Percentiles rank a stretch among this genome's conserved stretches.
Conservation (phyloP, 2,329 filamentous ascomycete genomes). For the Trichoderma sp. region DNA sequence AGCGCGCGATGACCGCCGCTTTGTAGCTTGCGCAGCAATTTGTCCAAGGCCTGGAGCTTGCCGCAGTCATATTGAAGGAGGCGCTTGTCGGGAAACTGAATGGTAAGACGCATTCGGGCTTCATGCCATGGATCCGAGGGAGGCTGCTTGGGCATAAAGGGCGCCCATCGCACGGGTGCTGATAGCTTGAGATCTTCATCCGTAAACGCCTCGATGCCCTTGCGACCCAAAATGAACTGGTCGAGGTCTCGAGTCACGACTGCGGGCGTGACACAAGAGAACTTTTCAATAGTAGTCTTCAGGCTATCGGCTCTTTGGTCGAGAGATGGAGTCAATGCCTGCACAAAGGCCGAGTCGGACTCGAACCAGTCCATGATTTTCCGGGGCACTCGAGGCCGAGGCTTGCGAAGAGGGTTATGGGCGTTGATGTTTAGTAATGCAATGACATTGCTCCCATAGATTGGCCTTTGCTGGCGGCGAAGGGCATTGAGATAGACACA, state of each 20-base stretch:
- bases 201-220: conserved; percentile 60
- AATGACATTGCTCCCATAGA: conserved; percentile 82
- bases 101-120: conserved; percentile 86
- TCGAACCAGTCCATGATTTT: conserved; percentile 76
- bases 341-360: conserved; percentile 66
- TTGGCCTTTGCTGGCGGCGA: conserved; percentile 76
- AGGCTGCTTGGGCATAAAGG: conserved; percentile 59
- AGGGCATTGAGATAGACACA: conserved; percentile 80
- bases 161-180: conserved; percentile 58
- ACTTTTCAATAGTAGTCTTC: conserved; percentile 79
- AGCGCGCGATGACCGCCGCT: conserved; percentile 88
- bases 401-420: conserved; percentile 61
- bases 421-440: conserved; percentile 70
- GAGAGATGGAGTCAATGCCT: conserved; percentile 72
- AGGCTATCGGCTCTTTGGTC: conserved; percentile 72
- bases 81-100: conserved; percentile 94
- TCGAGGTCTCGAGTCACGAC: conserved; percentile 81
- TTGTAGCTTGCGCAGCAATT: conserved; percentile 82
- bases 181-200: conserved; percentile 62
- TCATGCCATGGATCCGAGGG: conserved; percentile 87
- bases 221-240: conserved; percentile 66
- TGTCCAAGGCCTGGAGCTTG: conserved; percentile 89
- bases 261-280: conserved; percentile 88
- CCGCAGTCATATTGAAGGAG: conserved; percentile 98
- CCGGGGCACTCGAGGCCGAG: conserved; percentile 62